A percentile compares a stretch with the other conserved stretches of the same genome.
These are phyloP conservation scores for Coniferiporia weirii DNA, from an alignment of 1,284 basidiomycete species.

Conservation along the genomic window DNA sequence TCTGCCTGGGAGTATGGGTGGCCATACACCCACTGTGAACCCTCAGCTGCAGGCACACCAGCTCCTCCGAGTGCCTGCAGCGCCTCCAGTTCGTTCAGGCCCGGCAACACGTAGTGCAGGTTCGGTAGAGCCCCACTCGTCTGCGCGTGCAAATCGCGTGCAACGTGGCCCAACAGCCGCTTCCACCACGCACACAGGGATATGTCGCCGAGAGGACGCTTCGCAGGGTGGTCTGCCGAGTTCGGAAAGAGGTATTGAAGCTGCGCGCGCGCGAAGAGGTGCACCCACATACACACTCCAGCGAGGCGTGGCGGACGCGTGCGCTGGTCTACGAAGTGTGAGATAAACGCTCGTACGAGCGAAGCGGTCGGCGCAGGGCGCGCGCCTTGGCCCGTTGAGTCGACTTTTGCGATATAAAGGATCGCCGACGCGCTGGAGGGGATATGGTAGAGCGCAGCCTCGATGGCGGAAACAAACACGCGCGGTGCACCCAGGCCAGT, in stretches of 20 bases:
- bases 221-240: constrained; percentile 69
- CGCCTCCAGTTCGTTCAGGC: constrained; percentile 68
- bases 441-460: constrained; percentile 76
- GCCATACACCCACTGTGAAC: constrained; percentile 57
- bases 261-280: constrained; percentile 90
- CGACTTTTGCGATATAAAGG: constrained; percentile 91
- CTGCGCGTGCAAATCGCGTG: constrained; percentile 31
- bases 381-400: constrained; percentile 78
- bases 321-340: constrained; percentile 62
- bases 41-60: constrained; percentile 18
- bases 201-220: constrained; percentile 75
- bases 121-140: not conserved
- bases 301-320: constrained; percentile 49
- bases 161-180: constrained; percentile 57
- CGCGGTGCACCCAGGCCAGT: constrained; percentile 30
- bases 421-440: constrained; percentile 67
- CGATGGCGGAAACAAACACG: constrained; percentile 75
- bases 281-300: constrained; percentile 60
- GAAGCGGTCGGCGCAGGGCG: constrained; percentile 58
- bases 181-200: constrained; percentile 94
- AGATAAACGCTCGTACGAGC: constrained; percentile 65
- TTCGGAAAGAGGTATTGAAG: constrained; percentile 93
- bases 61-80: constrained; percentile 46
- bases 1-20: constrained; percentile 67
- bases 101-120: constrained; percentile 69